A percentile compares a stretch with the other conserved stretches of the same genome.
phyloP scores from a whole-genome alignment of 331 rosid genomes.

The Cucumis variabilis region DNA sequence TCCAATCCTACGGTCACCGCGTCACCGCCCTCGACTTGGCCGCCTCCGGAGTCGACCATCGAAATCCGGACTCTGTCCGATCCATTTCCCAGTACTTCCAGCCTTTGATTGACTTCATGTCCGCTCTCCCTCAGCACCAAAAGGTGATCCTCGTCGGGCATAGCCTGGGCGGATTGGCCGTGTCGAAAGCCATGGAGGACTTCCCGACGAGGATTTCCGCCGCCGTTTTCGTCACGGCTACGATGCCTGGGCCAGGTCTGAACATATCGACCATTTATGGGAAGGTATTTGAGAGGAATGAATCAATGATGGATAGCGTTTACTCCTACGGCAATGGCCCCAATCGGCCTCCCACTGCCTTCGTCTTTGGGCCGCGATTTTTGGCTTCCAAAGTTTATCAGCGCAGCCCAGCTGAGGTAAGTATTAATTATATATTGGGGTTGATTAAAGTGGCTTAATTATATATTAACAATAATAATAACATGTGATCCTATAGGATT shows the following conservation, averaged over 20 bases:
- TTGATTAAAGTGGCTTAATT: not conserved
- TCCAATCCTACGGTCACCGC: not conserved
- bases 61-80: not conserved
- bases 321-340: not conserved
- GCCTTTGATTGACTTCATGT: not conserved
- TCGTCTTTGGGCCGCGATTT: not conserved
- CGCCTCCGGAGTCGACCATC: not conserved
- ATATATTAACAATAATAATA: not conserved
- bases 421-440: not conserved
- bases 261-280: not conserved
- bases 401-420: not conserved
- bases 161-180: conserved; percentile 53
- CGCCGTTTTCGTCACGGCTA: conserved; percentile 49
- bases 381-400: not conserved
- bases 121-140: not conserved
- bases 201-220: conserved; percentile 39
- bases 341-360: not conserved
- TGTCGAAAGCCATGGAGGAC: conserved; percentile 52
- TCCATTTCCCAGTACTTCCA: not conserved
- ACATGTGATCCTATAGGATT: not conserved
- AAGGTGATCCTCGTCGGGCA: conserved; percentile 40
- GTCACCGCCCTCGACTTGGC: conserved; percentile 19
- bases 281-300: not conserved
- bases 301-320: not conserved
- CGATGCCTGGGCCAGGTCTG: conserved; percentile 49